Evolutionary conservation across 1,284 basidiomycete species (phyloP), one percentile per base, ranked within the genome.

Genomic region (Singerocomus rubriflavus): DNA sequence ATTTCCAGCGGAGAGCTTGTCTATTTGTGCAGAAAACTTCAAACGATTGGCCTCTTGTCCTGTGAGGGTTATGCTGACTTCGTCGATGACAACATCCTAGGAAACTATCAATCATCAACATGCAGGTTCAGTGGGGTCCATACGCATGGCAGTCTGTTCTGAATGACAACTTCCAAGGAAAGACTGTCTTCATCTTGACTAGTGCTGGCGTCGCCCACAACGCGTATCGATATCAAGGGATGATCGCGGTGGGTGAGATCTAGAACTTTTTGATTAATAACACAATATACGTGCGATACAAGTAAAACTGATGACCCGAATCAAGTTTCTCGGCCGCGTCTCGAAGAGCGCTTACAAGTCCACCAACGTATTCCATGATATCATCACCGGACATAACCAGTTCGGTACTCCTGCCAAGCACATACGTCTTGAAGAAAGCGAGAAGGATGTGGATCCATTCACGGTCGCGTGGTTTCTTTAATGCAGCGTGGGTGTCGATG

Each of bases 381-480:
- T 82, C 79, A 5, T 73, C 73, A 41, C 78, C 72, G 29, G 76
- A 71, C 54, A 79, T 69, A 41, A 88, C 64, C 43, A 84, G 58
- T 35, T 82, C 81, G 36, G 72, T 67, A 5, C 75, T 77, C 33
- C 70, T 62, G 51, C 79, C 80, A 39, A 81, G 80, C 8, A 82
- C 76, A 54, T 79, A 85, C 14, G 80, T 77, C 60, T 81, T 84
- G 40, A 92, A 71, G 64, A 86, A 90, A 5, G 82, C 77, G 29
- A 91, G 72, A 8, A 85, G 73, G 17, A 82, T 75, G 53, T 84
- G 79, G 17, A 89, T 76, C 90, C 90, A 93, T 58, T 90, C 87
- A 36, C 76, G 71, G 57, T 89, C 84, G 51, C 73, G 79, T 1
- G 77, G 67, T 56, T 80, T 81, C 16, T 75, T 67, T 21, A 85